Conservation (phyloP, 805 yeast species). For the Schwanniomyces occidentalis region DNA sequence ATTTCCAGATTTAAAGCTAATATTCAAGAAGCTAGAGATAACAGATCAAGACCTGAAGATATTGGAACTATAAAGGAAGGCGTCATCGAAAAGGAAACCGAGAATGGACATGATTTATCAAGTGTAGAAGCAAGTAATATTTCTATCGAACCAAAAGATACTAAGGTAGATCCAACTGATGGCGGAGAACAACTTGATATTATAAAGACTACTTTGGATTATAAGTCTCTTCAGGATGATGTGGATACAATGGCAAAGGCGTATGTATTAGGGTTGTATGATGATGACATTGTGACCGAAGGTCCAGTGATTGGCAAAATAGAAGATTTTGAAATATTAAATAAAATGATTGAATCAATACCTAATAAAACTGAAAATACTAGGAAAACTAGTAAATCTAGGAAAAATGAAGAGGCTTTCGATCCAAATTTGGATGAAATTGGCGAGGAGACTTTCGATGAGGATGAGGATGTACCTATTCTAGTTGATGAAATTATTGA, state of each 20-base stretch:
- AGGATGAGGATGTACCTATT: constrained; percentile 37
- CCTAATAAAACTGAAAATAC: constrained; percentile 9
- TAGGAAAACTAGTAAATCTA: too few species aligned
- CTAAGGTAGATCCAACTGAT: too few species aligned
- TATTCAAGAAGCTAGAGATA: too few species aligned
- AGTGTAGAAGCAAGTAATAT: too few species aligned
- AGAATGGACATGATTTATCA: too few species aligned
- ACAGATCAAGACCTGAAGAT: too few species aligned
- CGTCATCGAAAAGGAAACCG: too few species aligned
- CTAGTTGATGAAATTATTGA: constrained; percentile 47
- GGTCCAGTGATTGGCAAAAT: constrained; percentile 57
- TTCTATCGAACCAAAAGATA: too few species aligned
- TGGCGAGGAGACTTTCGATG: constrained; percentile 34
- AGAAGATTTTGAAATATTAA: constrained; percentile 54
- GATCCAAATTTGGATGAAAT: constrained; percentile 17
- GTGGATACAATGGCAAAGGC: constrained; percentile 62
- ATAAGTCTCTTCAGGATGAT: constrained; percentile 38
- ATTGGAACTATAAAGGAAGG: too few species aligned
- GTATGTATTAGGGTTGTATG: constrained; percentile 58
- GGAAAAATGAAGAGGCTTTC: constrained; percentile 6
- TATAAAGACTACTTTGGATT: constrained; percentile 36
- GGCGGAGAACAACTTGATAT: constrained; percentile 9
- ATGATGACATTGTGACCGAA: constrained; percentile 56
- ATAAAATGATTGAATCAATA: constrained; percentile 45
- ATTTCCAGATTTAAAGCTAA: too few species aligned